Evolutionary conservation across 805 yeast genomes (phyloP), one percentile per base, ranked within the genome.

Genomic region (Candida nemodendra): DNA sequence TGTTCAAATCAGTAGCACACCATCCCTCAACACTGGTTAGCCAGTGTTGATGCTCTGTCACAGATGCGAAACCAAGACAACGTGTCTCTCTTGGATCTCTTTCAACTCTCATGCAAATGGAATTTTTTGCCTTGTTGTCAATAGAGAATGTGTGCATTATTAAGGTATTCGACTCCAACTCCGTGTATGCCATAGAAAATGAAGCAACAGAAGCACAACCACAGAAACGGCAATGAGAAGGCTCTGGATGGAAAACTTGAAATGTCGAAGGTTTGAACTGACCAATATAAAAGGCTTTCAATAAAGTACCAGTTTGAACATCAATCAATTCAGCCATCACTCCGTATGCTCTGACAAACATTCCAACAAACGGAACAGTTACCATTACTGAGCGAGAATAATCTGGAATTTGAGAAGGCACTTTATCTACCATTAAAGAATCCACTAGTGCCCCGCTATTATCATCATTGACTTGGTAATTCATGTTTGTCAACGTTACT

Each of bases 21-120:
- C 95, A 87, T 14, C 80, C 77, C 51, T 79, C 85, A n/a, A 84
- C 79, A 41, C 74, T 64, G 18, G 72, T 71, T 28, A 79, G 66
- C 78, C 86, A 81, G 57, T 79, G 77, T 41, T 77, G 82, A 34
- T 76, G 78, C 53, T 87, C 95, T 14, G 73, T 68, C 6, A 79
- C 87, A 1, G 83, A 76, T 37, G 80, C 86, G 56, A 88, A 84
- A 18, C 96, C 96, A 27, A 84, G 69, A 63, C 96, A 88, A 66
- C 96, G 76, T 26, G 86, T 85, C 62, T 88, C 96, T 52, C 95
- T 74, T 2, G 91, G 87, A 61, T 88, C 96, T 74, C 96, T 82
- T 61, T 88, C 96, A 27, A 85, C 95, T 61, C 96, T 76, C 38
- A 88, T 62, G 59, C 96, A 88, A 27, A 88, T 88, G 48, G 77